A percentile compares a stretch with the other conserved stretches of the same genome.
Evolutionary conservation across 768 basidiomycete species (phyloP).

Genomic region (Rhodotorula babjevae): DNA sequence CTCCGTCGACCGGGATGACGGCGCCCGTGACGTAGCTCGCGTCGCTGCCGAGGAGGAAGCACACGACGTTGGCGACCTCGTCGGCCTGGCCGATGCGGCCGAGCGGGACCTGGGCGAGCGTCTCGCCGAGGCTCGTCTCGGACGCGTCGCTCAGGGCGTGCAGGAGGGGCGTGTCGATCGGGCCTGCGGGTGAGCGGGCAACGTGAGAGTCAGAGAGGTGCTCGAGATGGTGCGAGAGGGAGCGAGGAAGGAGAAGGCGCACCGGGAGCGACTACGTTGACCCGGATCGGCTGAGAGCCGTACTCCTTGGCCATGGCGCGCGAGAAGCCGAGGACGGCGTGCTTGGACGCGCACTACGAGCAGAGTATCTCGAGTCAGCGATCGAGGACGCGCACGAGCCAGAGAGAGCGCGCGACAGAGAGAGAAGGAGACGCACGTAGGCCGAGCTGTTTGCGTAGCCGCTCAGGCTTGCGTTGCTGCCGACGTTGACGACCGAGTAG

Average conservation of each 20-base stretch:
- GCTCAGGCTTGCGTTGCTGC: constrained; percentile 17
- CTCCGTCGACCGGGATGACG: constrained; percentile 33
- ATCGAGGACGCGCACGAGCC: no score
- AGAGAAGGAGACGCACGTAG: constrained; percentile 10
- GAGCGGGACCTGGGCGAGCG: constrained; percentile 17
- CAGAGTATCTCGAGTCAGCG: no score
- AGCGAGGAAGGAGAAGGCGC: neutral
- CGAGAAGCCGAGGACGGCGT: constrained; percentile 33
- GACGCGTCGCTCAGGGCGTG: constrained; percentile 7
- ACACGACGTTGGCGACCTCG: constrained; percentile 31
- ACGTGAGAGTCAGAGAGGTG: no score
- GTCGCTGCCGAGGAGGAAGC: constrained; percentile 25
- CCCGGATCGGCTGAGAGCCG: constrained; percentile 1
- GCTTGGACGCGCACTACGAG: constrained; percentile 32
- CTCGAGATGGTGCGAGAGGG: no score
- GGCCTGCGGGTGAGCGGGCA: constrained; percentile 3
- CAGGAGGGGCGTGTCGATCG: constrained; percentile 30
- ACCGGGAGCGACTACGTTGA: constrained; percentile 37
- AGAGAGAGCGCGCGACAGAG: neutral
- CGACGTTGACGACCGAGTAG: constrained; percentile 30
- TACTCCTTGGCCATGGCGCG: constrained; percentile 28
- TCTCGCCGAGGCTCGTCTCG: constrained; percentile 6
- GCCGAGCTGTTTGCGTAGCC: constrained; percentile 6
- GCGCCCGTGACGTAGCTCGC: constrained; percentile 36
- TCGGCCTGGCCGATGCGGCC: constrained; percentile 23